phyloP scores from a whole-genome alignment of 345 rosid species.

The Pelargonium nanum region DNA sequence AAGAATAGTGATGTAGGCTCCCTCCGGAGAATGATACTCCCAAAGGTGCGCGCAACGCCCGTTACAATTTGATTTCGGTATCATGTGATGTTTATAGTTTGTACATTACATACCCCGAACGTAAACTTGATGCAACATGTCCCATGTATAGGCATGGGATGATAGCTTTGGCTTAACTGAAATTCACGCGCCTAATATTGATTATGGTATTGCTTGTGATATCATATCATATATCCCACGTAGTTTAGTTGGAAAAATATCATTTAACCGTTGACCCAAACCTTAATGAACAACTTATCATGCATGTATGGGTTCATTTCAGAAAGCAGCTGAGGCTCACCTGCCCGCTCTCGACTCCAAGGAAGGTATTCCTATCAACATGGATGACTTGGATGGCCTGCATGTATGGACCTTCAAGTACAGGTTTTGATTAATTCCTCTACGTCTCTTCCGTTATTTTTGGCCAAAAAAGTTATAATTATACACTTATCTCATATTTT shows the following conservation, averaged over 20 bases:
- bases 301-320: slow-evolving; percentile 2
- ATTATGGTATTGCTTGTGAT: too few species aligned
- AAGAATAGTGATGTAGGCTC: slow-evolving; percentile 95
- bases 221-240: too few species aligned
- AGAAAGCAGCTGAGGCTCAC: slow-evolving; percentile 93
- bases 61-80: not conserved
- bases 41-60: slow-evolving; percentile 45
- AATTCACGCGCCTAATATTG: too few species aligned
- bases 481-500: too few species aligned
- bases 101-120: too few species aligned
- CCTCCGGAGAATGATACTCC: slow-evolving; percentile 83
- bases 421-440: slow-evolving; percentile 33
- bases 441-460: too few species aligned
- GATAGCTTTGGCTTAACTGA: too few species aligned
- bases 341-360: slow-evolving; percentile 74
- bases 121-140: not conserved
- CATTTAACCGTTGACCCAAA: not conserved
- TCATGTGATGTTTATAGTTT: not conserved
- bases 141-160: not conserved
- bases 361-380: slow-evolving; percentile 67
- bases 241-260: too few species aligned
- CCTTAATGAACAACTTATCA: too few species aligned
- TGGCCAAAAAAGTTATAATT: too few species aligned
- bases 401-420: slow-evolving; percentile 89
- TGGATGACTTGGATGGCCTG: slow-evolving; percentile 74